Percentiles rank a stretch among this genome's conserved stretches.
Conservation (phyloP, 352 stramenopile genomes). For the Phytopythium helicoides region DNA sequence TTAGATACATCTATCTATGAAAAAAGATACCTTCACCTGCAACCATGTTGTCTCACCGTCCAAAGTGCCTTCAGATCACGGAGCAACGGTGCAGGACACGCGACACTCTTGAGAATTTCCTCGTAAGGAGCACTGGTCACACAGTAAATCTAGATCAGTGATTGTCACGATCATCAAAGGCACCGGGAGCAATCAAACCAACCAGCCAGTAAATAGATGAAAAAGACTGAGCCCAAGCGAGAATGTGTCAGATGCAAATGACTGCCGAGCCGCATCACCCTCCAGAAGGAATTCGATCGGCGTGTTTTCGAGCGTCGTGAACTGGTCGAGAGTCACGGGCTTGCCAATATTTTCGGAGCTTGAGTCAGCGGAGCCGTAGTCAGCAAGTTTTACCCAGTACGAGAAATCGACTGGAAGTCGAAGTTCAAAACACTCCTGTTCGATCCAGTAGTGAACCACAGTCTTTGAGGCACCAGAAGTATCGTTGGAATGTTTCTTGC, state of each 20-base stretch:
- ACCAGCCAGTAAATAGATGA: conserved; percentile 96
- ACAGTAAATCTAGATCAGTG: too few relatives aligned
- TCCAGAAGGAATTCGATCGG: conserved; percentile 95
- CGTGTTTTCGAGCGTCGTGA: conserved; percentile 98
- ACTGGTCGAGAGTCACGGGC: conserved; percentile 92
- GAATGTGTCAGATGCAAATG: conserved; percentile 95
- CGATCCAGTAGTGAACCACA: conserved; percentile 58
- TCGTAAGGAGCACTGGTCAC: conserved; percentile 92
- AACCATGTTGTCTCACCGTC: conserved; percentile 43
- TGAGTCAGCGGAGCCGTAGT: conserved; percentile 97
- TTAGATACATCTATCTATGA: background rate
- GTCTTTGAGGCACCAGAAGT: conserved; percentile 13
- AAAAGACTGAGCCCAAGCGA: conserved; percentile 94
- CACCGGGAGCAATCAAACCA: background rate
- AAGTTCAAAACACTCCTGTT: conserved; percentile 53
- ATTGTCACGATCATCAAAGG: too few relatives aligned
- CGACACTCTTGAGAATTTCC: conserved; percentile 94
- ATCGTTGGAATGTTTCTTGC: conserved; percentile 23
- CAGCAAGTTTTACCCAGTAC: conserved; percentile 95
- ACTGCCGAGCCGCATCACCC: conserved; percentile 88
- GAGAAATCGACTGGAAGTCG: conserved; percentile 56
- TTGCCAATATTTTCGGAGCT: conserved; percentile 83
- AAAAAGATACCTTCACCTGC: background rate
- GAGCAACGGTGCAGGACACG: conserved; percentile 85
- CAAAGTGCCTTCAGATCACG: conserved; percentile 87